These are phyloP conservation scores for Garcia nutans DNA, from an alignment of 345 rosid genomes.

Conservation along the genomic window DNA sequence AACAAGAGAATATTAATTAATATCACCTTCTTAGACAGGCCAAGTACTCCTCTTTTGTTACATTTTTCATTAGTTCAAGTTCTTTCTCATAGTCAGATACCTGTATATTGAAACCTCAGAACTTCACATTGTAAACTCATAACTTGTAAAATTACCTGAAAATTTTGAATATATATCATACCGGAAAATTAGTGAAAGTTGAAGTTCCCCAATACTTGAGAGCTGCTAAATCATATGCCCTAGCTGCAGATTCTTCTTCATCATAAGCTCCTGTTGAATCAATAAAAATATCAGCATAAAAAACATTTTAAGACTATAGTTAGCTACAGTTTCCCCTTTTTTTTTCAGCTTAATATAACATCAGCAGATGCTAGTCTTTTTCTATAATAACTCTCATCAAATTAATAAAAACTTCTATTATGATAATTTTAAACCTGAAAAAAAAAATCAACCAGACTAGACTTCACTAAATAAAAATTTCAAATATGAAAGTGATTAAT, in stretches of 20 bases:
- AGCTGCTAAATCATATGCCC: slow-evolving; percentile 47
- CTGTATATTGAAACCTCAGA: not conserved
- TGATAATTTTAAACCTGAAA: too few species aligned
- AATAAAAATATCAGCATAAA: not conserved
- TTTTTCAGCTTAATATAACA: not conserved
- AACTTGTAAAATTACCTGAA: not conserved
- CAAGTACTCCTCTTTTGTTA: slow-evolving; percentile 41
- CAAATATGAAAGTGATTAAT: not conserved
- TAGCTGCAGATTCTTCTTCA: slow-evolving; percentile 49
- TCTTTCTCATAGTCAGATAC: slow-evolving; percentile 38
- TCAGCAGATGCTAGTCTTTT: too few species aligned
- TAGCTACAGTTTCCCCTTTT: not conserved
- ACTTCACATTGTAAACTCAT: not conserved
- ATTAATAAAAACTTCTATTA: too few species aligned
- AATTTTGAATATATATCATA: slow-evolving; percentile 2
- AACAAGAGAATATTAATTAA: not conserved
- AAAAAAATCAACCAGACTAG: too few species aligned
- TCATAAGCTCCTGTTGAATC: slow-evolving; percentile 36
- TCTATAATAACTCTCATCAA: too few species aligned
- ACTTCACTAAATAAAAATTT: not conserved
- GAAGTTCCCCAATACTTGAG: slow-evolving; percentile 43
- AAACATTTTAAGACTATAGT: too few species aligned
- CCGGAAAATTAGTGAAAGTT: slow-evolving; percentile 38
- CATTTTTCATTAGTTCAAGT: slow-evolving; percentile 34
- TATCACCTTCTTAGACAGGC: slow-evolving; percentile 39